These are phyloP conservation scores for Lasiodiplodia citricola DNA, from an alignment of 2,329 filamentous ascomycete species.

Conservation along the genomic window DNA sequence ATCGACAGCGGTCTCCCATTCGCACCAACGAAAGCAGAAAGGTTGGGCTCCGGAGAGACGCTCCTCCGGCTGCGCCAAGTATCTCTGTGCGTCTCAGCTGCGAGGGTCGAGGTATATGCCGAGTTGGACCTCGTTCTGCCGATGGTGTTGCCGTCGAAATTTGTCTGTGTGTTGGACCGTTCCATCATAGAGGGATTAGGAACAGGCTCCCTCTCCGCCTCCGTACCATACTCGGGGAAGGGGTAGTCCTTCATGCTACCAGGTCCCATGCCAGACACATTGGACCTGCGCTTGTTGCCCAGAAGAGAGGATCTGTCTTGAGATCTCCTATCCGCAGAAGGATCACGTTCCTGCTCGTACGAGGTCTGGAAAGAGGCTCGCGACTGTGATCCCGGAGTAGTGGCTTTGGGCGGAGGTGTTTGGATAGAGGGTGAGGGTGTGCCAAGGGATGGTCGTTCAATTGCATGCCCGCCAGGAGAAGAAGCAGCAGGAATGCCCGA, in stretches of 20 bases:
- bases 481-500: background rate
- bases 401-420: background rate
- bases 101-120: background rate
- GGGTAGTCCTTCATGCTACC: constrained; percentile 2
- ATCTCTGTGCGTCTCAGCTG: constrained; percentile 5
- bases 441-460: background rate
- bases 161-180: background rate
- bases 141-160: background rate
- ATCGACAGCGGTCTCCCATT: constrained; percentile 17
- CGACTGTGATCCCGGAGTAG: background rate
- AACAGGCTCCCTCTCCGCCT: background rate
- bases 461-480: background rate
- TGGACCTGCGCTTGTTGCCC: background rate
- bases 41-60: constrained; percentile 9
- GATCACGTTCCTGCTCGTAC: background rate
- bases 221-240: background rate
- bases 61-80: background rate
- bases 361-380: background rate
- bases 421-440: background rate
- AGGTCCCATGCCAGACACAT: background rate
- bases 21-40: background rate
- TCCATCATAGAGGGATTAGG: background rate
- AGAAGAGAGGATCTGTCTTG: constrained; percentile 6
- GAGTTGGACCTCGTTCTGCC: constrained; percentile 16
- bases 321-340: background rate